Evolutionary conservation across 495 filamentous ascomycete species (phyloP).

Genomic region (Pyrenula massariospora): DNA sequence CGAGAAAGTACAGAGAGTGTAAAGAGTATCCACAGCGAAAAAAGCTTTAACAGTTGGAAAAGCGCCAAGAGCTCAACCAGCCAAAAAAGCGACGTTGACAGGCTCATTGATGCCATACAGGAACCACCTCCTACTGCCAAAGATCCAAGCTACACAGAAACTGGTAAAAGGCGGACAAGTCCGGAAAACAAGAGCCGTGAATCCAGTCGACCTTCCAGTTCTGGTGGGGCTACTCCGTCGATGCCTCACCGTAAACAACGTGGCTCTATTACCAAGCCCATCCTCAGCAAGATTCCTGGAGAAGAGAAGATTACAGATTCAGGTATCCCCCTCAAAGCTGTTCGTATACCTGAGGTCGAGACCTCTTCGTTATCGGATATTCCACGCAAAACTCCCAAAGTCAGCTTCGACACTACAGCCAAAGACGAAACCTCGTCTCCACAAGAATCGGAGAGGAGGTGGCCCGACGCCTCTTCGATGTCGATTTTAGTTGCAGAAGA

Average conservation of each 20-base stretch:
- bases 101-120: slow-evolving; percentile 65
- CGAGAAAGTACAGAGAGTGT: slow-evolving; percentile 21
- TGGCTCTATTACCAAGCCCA: slow-evolving; percentile 67
- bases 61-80: slow-evolving; percentile 43
- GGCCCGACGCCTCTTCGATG: not conserved
- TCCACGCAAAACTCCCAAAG: not conserved
- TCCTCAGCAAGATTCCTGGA: slow-evolving; percentile 50
- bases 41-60: slow-evolving; percentile 39
- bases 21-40: slow-evolving; percentile 26
- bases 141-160: slow-evolving; percentile 29
- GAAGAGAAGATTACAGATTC: slow-evolving; percentile 26
- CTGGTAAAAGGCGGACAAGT: slow-evolving; percentile 1
- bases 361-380: slow-evolving; percentile 31
- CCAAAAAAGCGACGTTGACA: slow-evolving; percentile 55
- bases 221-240: slow-evolving; percentile 61
- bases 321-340: slow-evolving; percentile 56
- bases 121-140: slow-evolving; percentile 33
- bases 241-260: slow-evolving; percentile 38
- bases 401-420: not conserved
- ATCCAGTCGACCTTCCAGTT: slow-evolving; percentile 23
- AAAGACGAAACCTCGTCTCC: not conserved
- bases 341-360: slow-evolving; percentile 70
- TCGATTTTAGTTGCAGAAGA: slow-evolving; percentile 77
- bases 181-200: not conserved
- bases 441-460: not conserved